Percentiles rank a stretch among this genome's conserved stretches.
Conservation (phyloP, 2,329 filamentous ascomycete species). For the Aspergillus eucalypticola region DNA sequence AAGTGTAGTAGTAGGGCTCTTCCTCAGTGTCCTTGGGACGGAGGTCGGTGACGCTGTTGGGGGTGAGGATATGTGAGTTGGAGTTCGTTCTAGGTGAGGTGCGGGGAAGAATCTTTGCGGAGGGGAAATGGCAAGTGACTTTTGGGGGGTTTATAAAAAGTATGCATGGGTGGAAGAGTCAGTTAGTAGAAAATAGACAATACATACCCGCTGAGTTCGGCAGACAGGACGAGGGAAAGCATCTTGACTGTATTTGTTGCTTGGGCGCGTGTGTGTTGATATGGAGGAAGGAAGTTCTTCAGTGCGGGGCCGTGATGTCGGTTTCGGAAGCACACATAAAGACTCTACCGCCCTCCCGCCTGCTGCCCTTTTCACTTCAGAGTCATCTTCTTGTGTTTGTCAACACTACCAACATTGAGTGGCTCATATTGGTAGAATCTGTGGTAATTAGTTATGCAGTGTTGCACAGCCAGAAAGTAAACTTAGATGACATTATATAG, state of each 20-base stretch:
- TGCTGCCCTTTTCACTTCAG: background rate
- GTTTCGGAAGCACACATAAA: background rate
- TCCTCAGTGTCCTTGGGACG: conserved; percentile 79
- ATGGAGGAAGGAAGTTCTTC: conserved; percentile 4
- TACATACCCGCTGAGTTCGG: conserved; percentile 41
- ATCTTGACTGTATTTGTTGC: conserved; percentile 26
- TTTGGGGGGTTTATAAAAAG: background rate
- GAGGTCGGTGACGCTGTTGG: conserved; percentile 79
- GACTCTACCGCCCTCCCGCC: background rate
- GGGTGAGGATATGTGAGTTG: conserved; percentile 11
- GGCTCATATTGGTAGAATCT: too few species aligned
- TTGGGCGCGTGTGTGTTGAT: conserved; percentile 5
- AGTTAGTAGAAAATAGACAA: background rate
- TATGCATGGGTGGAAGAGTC: too few species aligned
- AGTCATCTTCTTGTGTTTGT: too few species aligned
- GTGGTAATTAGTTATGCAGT: too few species aligned
- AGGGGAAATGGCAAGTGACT: background rate
- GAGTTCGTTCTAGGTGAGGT: conserved; percentile 1
- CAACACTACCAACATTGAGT: too few species aligned
- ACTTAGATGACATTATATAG: too few species aligned
- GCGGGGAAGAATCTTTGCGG: conserved; percentile 17
- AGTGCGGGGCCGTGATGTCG: conserved; percentile 16
- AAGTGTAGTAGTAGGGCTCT: conserved; percentile 91
- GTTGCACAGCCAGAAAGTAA: too few species aligned
- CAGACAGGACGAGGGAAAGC: conserved; percentile 42